Percentiles rank a stretch among this genome's conserved stretches.
phyloP scores from a whole-genome alignment of 441 rosid species.

The Populus hybrid region DNA sequence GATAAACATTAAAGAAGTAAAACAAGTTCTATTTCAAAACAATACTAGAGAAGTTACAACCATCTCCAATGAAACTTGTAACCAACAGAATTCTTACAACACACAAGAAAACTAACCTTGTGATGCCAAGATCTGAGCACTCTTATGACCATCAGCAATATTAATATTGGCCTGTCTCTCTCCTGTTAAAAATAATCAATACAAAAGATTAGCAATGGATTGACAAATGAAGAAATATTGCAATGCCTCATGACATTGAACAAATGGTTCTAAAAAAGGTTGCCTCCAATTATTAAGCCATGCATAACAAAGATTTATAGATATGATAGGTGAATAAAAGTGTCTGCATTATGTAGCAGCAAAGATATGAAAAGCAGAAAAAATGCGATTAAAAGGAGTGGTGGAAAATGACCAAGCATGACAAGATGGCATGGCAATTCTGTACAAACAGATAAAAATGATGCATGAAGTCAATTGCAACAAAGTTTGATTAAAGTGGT shows the following conservation, averaged over 20 bases:
- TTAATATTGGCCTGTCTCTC: slow-evolving; percentile 85
- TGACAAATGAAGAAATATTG: background rate
- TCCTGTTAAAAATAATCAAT: slow-evolving; percentile 44
- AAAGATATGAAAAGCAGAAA: background rate
- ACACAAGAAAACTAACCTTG: slow-evolving; percentile 33
- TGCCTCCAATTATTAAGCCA: too few species aligned
- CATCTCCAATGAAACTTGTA: too few species aligned
- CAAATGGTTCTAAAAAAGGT: too few species aligned
- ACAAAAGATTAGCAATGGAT: slow-evolving; percentile 3
- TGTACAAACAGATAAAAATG: background rate
- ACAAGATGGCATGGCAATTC: background rate
- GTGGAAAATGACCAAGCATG: background rate
- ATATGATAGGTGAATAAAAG: too few species aligned
- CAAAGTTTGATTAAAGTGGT: background rate
- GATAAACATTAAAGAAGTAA: background rate
- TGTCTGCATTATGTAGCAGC: background rate
- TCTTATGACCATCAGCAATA: slow-evolving; percentile 81
- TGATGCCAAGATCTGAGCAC: slow-evolving; percentile 54
- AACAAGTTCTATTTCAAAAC: background rate
- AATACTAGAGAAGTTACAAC: too few species aligned
- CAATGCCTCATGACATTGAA: background rate
- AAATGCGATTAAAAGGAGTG: background rate
- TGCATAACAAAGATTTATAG: too few species aligned
- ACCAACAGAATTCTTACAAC: too few species aligned
- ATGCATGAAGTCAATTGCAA: background rate